phyloP scores from a whole-genome alignment of 768 basidiomycete genomes.

The Dictyophora rubrovolvata region DNA sequence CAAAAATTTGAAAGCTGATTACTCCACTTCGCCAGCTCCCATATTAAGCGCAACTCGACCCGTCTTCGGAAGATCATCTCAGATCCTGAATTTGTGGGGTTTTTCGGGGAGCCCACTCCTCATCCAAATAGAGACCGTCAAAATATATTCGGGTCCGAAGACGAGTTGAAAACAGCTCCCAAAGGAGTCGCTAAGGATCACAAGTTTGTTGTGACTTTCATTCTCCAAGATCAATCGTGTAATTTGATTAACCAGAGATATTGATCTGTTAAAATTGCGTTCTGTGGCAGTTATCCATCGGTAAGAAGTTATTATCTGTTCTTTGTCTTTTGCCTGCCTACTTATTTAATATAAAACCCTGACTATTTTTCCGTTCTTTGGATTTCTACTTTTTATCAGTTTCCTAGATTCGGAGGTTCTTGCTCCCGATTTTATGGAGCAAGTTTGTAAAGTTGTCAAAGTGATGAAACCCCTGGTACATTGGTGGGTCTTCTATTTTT shows the following conservation, averaged over 20 bases:
- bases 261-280: conserved; percentile 82
- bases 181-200: conserved; percentile 84
- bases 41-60: conserved; percentile 50
- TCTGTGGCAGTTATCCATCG: conserved; percentile 57
- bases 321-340: conserved; percentile 1
- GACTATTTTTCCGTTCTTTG: conserved; percentile 6
- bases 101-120: conserved; percentile 65
- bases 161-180: conserved; percentile 83
- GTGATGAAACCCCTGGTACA: conserved; percentile 71
- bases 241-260: conserved; percentile 45
- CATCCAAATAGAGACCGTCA: conserved; percentile 50
- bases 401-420: conserved; percentile 72
- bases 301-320: conserved; percentile 26
- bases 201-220: conserved; percentile 31
- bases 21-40: conserved; percentile 30
- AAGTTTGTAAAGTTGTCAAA: conserved; percentile 40
- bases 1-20: background rate
- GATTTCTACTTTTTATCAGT: no score
- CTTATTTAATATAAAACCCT: conserved; percentile 9
- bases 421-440: conserved; percentile 51
- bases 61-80: conserved; percentile 62
- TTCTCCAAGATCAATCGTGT: background rate
- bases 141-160: conserved; percentile 81
- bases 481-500: conserved; percentile 35
- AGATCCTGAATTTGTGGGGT: conserved; percentile 55